These are phyloP conservation scores for Halenospora varia DNA, from an alignment of 495 filamentous ascomycete genomes.

Conservation along the genomic window DNA sequence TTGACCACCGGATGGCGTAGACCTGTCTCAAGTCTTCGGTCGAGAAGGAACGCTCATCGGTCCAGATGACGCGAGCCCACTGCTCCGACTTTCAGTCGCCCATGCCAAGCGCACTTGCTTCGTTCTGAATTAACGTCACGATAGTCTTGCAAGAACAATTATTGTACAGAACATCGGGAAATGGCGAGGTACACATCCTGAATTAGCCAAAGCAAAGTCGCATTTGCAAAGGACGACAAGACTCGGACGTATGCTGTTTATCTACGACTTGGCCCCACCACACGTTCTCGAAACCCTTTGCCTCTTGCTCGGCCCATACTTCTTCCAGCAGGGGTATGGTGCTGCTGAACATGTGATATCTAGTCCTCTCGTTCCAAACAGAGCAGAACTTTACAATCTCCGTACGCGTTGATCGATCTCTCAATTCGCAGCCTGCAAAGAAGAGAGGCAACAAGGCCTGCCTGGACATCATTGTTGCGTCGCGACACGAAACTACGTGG, in stretches of 20 bases:
- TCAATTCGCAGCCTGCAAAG: constrained; percentile 29
- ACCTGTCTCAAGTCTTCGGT: too few relatives aligned
- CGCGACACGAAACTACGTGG: constrained; percentile 27
- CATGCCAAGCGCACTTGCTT: too few relatives aligned
- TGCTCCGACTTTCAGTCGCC: too few relatives aligned
- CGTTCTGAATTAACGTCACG: too few relatives aligned
- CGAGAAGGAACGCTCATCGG: too few relatives aligned
- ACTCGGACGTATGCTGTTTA: not conserved
- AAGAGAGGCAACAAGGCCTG: constrained; percentile 29
- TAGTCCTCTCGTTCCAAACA: constrained; percentile 20
- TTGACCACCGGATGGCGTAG: too few relatives aligned
- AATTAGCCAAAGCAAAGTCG: not conserved
- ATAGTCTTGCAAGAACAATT: too few relatives aligned
- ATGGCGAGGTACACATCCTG: too few relatives aligned
- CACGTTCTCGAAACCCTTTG: not conserved
- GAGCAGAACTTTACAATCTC: constrained; percentile 24
- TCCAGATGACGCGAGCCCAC: too few relatives aligned
- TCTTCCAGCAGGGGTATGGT: constrained; percentile 11
- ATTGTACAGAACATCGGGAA: too few relatives aligned
- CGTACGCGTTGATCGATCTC: constrained; percentile 20
- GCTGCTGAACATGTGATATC: constrained; percentile 29
- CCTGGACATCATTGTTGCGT: constrained; percentile 23
- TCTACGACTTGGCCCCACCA: constrained; percentile 10
- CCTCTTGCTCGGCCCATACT: constrained; percentile 8
- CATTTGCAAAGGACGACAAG: not conserved